phyloP scores from a whole-genome alignment of 2,329 filamentous ascomycete genomes.

The Didymella keratinophila region DNA sequence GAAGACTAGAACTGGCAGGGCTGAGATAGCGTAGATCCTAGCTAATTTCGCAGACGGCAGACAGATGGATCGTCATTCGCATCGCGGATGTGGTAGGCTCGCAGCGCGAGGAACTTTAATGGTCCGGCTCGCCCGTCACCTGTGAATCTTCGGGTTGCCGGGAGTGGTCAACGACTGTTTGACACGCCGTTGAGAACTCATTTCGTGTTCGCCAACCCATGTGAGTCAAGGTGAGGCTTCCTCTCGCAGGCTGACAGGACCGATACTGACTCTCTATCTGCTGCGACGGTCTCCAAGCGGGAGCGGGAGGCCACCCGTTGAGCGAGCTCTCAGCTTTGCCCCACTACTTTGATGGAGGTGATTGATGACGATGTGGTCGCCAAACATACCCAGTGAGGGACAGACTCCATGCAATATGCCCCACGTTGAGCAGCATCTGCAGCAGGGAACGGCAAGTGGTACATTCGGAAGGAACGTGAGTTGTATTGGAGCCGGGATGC shows the following conservation, averaged over 20 bases:
- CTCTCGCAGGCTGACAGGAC: neutral
- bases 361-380: neutral
- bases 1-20: slow-evolving; percentile 19
- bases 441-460: slow-evolving; percentile 16
- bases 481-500: slow-evolving; percentile 3
- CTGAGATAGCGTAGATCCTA: slow-evolving; percentile 31
- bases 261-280: slow-evolving; percentile 15
- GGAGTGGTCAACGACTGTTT: neutral
- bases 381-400: neutral
- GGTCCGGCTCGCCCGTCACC: neutral
- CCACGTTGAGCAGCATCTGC: slow-evolving; percentile 9
- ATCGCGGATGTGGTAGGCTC: slow-evolving; percentile 8
- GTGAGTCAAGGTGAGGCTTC: neutral
- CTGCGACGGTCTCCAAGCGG: slow-evolving; percentile 10
- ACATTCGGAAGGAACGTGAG: neutral
- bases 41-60: slow-evolving; percentile 32
- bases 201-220: neutral
- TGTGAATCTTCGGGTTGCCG: neutral
- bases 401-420: neutral
- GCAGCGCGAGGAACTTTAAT: slow-evolving; percentile 11
- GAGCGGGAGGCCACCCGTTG: slow-evolving; percentile 10
- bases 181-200: neutral
- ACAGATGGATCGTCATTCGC: slow-evolving; percentile 26
- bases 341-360: slow-evolving; percentile 2
- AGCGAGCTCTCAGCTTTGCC: slow-evolving; percentile 1